Evolutionary conservation across 2,329 filamentous ascomycete genomes (phyloP).

Genomic region (Thermochaetoides dissita): DNA sequence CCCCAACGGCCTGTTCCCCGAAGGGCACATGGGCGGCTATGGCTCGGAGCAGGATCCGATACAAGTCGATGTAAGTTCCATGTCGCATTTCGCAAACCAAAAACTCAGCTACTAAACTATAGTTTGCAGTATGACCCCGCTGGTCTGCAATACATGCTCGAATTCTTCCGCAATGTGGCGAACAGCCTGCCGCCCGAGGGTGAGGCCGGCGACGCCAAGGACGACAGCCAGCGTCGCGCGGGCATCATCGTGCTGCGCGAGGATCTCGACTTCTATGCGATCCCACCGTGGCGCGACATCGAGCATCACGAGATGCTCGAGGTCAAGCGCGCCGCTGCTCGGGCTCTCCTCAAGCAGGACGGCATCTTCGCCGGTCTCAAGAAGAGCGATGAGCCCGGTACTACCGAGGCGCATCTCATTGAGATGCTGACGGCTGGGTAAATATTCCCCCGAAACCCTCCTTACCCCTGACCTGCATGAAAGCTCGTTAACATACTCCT

Average conservation of each 20-base stretch:
- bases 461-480: neutral
- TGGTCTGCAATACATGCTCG: slow-evolving; percentile 96
- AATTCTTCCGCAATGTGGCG: slow-evolving; percentile 92
- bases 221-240: slow-evolving; percentile 76
- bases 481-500: neutral
- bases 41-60: slow-evolving; percentile 90
- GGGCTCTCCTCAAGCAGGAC: slow-evolving; percentile 72
- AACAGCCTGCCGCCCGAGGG: slow-evolving; percentile 83
- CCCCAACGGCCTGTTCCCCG: slow-evolving; percentile 92
- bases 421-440: slow-evolving; percentile 99
- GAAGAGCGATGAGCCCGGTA: slow-evolving; percentile 89
- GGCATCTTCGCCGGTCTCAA: slow-evolving; percentile 93
- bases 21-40: slow-evolving; percentile 76
- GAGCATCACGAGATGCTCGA: slow-evolving; percentile 84
- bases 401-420: slow-evolving; percentile 94
- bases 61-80: slow-evolving; percentile 66
- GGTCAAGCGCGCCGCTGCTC: slow-evolving; percentile 82
- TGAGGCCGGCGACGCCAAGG: slow-evolving; percentile 49
- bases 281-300: slow-evolving; percentile 75
- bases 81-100: no score
- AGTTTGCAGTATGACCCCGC: slow-evolving; percentile 73
- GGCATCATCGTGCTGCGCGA: slow-evolving; percentile 95
- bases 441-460: slow-evolving; percentile 21
- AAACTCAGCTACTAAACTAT: no score
- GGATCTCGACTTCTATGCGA: slow-evolving; percentile 94